phyloP scores from a whole-genome alignment of 73 alveolate species.

The Halteria grandinella region DNA sequence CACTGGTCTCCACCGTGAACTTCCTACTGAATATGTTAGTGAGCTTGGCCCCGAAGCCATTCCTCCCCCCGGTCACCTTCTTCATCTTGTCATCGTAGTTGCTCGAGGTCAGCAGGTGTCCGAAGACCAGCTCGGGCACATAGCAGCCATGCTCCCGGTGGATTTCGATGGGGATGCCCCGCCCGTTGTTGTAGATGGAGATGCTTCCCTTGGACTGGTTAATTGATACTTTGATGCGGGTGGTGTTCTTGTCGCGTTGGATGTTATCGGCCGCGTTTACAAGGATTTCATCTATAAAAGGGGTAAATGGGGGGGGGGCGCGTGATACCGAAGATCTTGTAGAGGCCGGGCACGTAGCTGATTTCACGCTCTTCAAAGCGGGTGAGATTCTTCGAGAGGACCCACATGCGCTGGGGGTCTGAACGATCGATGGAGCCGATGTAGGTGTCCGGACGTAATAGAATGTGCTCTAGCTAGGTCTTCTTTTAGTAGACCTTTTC shows the following conservation, averaged over 20 bases:
- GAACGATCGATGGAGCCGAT: conserved; percentile 94
- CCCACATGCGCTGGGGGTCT: conserved; percentile 95
- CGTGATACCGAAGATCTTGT: conserved; percentile 90
- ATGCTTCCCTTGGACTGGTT: conserved; percentile 81
- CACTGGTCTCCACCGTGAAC: conserved; percentile 96
- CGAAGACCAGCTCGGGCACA: conserved; percentile 99
- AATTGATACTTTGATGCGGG: conserved; percentile 85
- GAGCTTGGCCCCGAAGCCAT: conserved; percentile 99
- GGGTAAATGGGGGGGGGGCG: background rate
- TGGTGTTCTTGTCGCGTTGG: conserved; percentile 95
- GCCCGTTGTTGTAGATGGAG: conserved; percentile 94
- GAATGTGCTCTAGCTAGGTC: conserved; percentile 97
- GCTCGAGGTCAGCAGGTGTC: conserved; percentile 96
- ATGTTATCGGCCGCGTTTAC: conserved; percentile 99
- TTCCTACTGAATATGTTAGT: conserved; percentile 96
- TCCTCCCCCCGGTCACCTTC: conserved; percentile 98
- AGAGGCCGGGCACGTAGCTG: conserved; percentile 96
- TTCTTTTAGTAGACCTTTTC: conserved; percentile 95
- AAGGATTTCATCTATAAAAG: conserved; percentile 89
- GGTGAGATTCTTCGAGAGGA: conserved; percentile 70
- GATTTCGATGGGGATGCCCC: conserved; percentile 95
- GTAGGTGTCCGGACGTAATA: conserved; percentile 98
- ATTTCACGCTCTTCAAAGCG: conserved; percentile 76
- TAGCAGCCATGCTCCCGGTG: conserved; percentile 96
- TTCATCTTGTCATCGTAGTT: conserved; percentile 96